phyloP scores from a whole-genome alignment of 2,329 filamentous ascomycete species.

The Penicillium sp. region DNA sequence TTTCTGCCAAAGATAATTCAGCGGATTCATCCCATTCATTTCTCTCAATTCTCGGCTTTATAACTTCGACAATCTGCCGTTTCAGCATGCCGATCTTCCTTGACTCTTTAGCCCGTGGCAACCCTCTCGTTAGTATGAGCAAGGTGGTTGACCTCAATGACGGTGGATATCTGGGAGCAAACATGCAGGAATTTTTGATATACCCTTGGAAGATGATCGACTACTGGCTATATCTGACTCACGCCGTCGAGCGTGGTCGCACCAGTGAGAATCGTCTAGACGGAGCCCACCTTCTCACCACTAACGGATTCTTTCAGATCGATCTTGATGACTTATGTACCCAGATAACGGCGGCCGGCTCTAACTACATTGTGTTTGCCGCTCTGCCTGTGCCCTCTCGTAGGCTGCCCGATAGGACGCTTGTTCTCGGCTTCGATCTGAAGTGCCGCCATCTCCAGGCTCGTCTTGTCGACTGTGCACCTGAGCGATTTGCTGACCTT shows the following conservation, averaged over 20 bases:
- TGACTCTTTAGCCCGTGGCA: not conserved
- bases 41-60: not conserved
- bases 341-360: not conserved
- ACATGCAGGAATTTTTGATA: not conserved
- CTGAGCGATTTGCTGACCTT: conserved; percentile 23
- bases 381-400: conserved; percentile 24
- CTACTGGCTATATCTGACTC: conserved; percentile 32
- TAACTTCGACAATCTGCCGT: not conserved
- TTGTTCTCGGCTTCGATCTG: conserved; percentile 32
- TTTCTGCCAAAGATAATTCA: not conserved
- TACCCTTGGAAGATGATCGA: conserved; percentile 35
- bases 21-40: not conserved
- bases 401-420: conserved; percentile 19
- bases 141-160: not conserved
- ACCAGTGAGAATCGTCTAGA: conserved; percentile 17
- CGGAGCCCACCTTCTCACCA: conserved; percentile 27
- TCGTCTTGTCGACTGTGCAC: conserved; percentile 26
- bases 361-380: conserved; percentile 1
- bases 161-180: not conserved
- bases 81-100: not conserved
- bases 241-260: conserved; percentile 21
- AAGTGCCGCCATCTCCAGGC: conserved; percentile 21
- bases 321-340: conserved; percentile 22
- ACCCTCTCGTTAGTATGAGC: not conserved
- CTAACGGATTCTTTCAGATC: conserved; percentile 25